These are phyloP conservation scores for Lindgomyces ingoldianus DNA, from an alignment of 495 filamentous ascomycete species.

Conservation along the genomic window DNA sequence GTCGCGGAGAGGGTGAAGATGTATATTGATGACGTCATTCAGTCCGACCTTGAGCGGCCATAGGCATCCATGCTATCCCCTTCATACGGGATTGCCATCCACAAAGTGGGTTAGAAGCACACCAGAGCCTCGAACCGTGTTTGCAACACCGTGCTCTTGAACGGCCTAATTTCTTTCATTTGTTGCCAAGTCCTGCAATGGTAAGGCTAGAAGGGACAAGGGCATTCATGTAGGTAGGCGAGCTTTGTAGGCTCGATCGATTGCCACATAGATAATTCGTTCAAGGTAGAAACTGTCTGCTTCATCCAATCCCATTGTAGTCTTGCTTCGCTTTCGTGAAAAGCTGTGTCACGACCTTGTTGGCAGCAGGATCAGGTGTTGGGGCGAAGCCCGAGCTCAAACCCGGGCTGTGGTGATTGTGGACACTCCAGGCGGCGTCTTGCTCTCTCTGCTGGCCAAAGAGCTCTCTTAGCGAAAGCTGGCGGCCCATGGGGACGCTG, in stretches of 20 bases:
- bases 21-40: constrained; percentile 61
- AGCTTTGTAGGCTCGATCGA: too few species aligned
- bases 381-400: constrained; percentile 7
- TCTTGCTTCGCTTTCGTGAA: constrained; percentile 34
- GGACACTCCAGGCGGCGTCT: constrained; percentile 55
- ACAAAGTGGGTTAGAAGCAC: too few species aligned
- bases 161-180: neutral
- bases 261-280: too few species aligned
- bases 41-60: neutral
- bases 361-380: neutral
- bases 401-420: constrained; percentile 48
- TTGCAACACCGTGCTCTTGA: neutral
- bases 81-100: too few species aligned
- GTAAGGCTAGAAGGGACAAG: too few species aligned
- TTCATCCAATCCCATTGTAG: constrained; percentile 30
- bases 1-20: constrained; percentile 59
- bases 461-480: constrained; percentile 56
- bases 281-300: neutral
- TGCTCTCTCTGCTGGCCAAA: constrained; percentile 58
- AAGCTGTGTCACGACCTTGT: constrained; percentile 23
- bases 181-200: neutral
- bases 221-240: too few species aligned
- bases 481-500: constrained; percentile 55
- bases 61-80: neutral
- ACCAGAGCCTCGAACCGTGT: too few species aligned